Conservation (phyloP, 2,329 filamentous ascomycete genomes). For the Corynespora cassiicola region DNA sequence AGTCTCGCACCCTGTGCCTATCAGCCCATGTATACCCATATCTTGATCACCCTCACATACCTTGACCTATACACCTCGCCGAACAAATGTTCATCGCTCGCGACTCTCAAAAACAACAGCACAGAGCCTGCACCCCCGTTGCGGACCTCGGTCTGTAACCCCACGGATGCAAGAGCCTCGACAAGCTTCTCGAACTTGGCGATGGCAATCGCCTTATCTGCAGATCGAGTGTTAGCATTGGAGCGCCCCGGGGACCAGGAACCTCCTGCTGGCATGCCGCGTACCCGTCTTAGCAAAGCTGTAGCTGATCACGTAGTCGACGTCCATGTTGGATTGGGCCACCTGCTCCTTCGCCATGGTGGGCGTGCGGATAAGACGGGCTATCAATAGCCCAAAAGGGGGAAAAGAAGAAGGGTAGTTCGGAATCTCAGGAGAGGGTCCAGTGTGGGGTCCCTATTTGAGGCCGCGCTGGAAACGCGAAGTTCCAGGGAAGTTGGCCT, state of each 20-base stretch:
- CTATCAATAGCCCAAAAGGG: constrained; percentile 23
- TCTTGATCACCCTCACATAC: constrained; percentile 46
- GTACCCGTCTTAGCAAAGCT: constrained; percentile 72
- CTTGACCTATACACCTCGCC: constrained; percentile 84
- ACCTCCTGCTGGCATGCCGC: constrained; percentile 17
- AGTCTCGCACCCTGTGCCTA: constrained; percentile 77
- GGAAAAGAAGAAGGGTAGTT: constrained; percentile 21
- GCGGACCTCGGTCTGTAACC: constrained; percentile 88
- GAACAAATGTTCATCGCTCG: constrained; percentile 75
- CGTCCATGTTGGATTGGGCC: constrained; percentile 66
- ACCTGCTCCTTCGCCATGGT: constrained; percentile 47
- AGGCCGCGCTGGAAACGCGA: constrained; percentile 19
- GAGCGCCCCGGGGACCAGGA: too few species aligned
- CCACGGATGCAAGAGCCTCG: constrained; percentile 75
- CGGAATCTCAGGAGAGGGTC: constrained; percentile 18
- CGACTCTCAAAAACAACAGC: constrained; percentile 82
- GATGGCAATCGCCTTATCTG: constrained; percentile 73
- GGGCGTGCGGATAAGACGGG: constrained; percentile 21
- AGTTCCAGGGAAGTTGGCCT: constrained; percentile 33
- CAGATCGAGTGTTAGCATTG: constrained; percentile 14
- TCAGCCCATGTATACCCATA: too few species aligned
- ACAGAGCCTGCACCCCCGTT: constrained; percentile 77
- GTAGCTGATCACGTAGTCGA: constrained; percentile 90
- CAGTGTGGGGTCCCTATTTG: constrained; percentile 15
- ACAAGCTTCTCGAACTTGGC: constrained; percentile 80